Evolutionary conservation across 2,329 filamentous ascomycete species (phyloP).

Genomic region (Colletotrichum destructivum): DNA sequence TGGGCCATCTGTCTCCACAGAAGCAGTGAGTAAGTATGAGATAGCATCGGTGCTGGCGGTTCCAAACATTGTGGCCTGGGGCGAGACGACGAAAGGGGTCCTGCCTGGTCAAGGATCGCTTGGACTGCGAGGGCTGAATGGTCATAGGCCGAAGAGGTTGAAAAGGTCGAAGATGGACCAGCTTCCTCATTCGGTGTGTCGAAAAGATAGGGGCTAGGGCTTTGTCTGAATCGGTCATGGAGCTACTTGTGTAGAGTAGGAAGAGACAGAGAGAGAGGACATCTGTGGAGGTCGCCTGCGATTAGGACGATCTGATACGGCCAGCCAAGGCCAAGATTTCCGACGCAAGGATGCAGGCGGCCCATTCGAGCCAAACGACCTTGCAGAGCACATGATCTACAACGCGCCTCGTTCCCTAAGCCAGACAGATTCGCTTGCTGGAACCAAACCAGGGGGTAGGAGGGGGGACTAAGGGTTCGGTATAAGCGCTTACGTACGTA

Average conservation of each 20-base stretch:
- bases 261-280: background rate
- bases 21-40: no score
- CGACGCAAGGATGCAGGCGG: background rate
- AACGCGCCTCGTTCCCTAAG: background rate
- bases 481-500: constrained; percentile 39
- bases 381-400: background rate
- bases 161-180: background rate
- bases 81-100: background rate
- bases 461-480: background rate
- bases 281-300: background rate
- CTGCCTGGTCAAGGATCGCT: background rate
- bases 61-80: background rate
- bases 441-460: background rate
- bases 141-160: no score
- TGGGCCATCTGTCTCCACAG: background rate
- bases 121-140: background rate
- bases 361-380: background rate
- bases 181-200: background rate
- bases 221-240: background rate
- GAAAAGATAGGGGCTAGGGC: no score
- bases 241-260: background rate
- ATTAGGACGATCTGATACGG: background rate
- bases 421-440: background rate
- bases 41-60: background rate
- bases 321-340: background rate